Base-by-base conservation (phyloP, 106 monocot species). In the Platanthera guangdongensis region DNA sequence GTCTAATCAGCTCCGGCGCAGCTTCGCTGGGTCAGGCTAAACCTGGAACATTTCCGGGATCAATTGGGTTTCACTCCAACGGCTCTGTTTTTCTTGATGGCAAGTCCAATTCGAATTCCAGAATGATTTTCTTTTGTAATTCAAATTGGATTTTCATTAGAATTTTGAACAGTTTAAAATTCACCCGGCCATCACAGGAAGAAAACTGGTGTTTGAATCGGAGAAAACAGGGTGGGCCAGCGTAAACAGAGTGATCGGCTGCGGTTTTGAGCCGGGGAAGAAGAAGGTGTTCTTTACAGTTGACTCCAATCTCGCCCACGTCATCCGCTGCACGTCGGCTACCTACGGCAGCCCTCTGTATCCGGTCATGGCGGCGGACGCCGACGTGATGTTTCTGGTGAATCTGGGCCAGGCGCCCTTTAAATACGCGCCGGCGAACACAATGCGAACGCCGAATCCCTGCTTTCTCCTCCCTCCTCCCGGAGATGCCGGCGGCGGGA, bases 241-340 rank as follows among this genome's bases (percentile, higher is more conserved):
- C 0, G 86, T 80, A 32, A 81, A 87, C 86, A 87, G 69, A 74
- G 86, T 87, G 51, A 82, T 95, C 57, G 95, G 95, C 0, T 90
- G 90, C 77, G 95, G 95, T 9, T 90, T 86, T 78, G 76, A 85
- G 47, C 95, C 92, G 18, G 65, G 71, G 19, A 90, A 79, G 80
- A 87, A 92, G 84, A 87, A 84, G 79, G 95, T 92, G 18, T 88
- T 84, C 86, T 87, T 95, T 82, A 95, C 95, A 14, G 67, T 90
- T 51, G 92, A 92, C 78, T 83, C 85, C 25, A 75, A 82, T 19
- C 22, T 95, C 25, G 52, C 82, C 13, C 90, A 92, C 52, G 83
- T 79, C 21, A 78, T 92, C 55, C 81, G 82, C 72, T 92, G 95
- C 88, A 80, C 47, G 57, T 90, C 95, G 2, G 88, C 90, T 21